These are phyloP conservation scores for Parsonsia alboflavescens DNA, from an alignment of 257 asterid species.

Conservation along the genomic window DNA sequence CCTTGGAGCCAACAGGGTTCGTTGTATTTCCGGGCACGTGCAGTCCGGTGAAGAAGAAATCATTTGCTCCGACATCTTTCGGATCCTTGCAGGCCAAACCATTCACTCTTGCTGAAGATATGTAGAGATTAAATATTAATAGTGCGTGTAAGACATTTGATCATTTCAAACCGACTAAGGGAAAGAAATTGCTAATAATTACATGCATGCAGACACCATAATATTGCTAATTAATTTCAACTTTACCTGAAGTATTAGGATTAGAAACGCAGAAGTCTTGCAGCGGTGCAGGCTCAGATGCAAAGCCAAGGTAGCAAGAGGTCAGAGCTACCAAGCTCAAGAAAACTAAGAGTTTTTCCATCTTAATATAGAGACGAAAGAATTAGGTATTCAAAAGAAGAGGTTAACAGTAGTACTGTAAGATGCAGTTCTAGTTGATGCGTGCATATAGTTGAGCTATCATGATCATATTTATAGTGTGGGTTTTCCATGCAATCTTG, in stretches of 20 bases:
- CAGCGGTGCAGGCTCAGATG: slow-evolving; percentile 18
- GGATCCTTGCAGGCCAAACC: slow-evolving; percentile 28
- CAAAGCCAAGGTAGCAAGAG: slow-evolving; percentile 9
- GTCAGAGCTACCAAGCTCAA: background rate
- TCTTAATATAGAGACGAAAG: background rate
- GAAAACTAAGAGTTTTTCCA: slow-evolving; percentile 12
- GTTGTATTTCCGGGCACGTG: slow-evolving; percentile 30
- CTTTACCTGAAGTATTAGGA: slow-evolving; percentile 16
- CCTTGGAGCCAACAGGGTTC: slow-evolving; percentile 21
- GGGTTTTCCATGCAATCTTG: background rate
- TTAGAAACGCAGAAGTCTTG: slow-evolving; percentile 27
- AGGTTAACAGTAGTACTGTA: too few relatives aligned
- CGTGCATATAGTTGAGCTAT: background rate
- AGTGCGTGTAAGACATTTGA: too few relatives aligned
- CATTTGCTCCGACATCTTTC: slow-evolving; percentile 11
- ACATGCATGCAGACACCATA: too few relatives aligned
- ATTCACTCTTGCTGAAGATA: slow-evolving; percentile 20
- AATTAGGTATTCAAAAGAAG: background rate
- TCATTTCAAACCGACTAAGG: too few relatives aligned
- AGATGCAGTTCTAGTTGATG: background rate
- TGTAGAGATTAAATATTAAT: too few relatives aligned
- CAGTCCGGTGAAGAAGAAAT: slow-evolving; percentile 35
- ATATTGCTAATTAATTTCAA: too few relatives aligned
- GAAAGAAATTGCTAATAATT: too few relatives aligned
- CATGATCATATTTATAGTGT: background rate